These are phyloP conservation scores for Exophiala mesophila DNA, from an alignment of 2,329 filamentous ascomycete species.

Conservation along the genomic window DNA sequence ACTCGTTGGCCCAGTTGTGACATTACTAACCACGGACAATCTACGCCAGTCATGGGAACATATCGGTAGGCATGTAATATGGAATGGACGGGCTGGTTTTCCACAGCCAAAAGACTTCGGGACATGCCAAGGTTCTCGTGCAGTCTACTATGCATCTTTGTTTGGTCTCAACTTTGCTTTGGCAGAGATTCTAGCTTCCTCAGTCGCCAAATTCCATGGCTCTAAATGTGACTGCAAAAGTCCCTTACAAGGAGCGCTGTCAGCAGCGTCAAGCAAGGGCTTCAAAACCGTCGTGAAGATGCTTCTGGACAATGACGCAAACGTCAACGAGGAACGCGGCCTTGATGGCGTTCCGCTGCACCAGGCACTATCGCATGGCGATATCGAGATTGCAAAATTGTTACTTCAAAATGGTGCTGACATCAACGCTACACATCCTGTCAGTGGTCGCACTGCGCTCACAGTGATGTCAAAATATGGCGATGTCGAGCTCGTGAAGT, in stretches of 20 bases:
- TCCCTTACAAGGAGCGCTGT: slow-evolving; percentile 4
- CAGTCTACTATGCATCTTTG: slow-evolving; percentile 15
- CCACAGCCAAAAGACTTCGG: too few relatives aligned
- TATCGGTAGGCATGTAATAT: background rate
- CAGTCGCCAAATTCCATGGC: slow-evolving; percentile 9
- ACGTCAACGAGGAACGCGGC: slow-evolving; percentile 4
- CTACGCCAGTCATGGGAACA: slow-evolving; percentile 2
- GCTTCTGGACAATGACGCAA: background rate
- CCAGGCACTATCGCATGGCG: background rate
- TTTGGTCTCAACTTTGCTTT: slow-evolving; percentile 13
- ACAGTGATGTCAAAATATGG: slow-evolving; percentile 9
- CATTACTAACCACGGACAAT: background rate
- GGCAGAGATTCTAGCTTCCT: slow-evolving; percentile 4
- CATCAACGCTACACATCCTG: slow-evolving; percentile 19
- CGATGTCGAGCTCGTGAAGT: slow-evolving; percentile 10
- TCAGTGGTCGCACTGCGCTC: slow-evolving; percentile 14
- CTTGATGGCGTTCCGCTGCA: slow-evolving; percentile 3
- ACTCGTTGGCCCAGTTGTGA: background rate
- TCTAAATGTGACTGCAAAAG: slow-evolving; percentile 6
- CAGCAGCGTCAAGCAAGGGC: slow-evolving; percentile 6
- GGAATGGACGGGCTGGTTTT: background rate
- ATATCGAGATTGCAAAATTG: slow-evolving; percentile 2
- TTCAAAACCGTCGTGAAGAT: slow-evolving; percentile 4
- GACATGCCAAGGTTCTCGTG: too few relatives aligned
- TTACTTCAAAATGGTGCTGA: slow-evolving; percentile 8